Percentiles rank a stretch among this genome's conserved stretches.
Conservation (phyloP, 768 basidiomycete species). For the Sutorius australiensis region DNA sequence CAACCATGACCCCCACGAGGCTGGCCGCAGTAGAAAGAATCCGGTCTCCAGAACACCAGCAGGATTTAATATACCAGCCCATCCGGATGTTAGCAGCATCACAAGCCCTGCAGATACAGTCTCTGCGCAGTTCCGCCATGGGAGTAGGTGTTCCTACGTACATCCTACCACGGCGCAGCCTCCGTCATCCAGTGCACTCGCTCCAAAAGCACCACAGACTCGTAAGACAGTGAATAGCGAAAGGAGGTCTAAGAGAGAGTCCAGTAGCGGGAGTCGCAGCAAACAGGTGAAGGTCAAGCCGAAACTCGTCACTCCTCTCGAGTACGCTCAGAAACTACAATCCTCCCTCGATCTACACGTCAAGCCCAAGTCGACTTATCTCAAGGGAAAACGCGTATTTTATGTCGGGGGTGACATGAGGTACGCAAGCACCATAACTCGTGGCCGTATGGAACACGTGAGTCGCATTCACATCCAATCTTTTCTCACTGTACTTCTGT, state of each 20-base stretch:
- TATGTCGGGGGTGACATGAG: constrained; percentile 58
- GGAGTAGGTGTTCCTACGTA: background rate
- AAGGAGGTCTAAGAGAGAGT: constrained; percentile 4
- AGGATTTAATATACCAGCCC: constrained; percentile 4
- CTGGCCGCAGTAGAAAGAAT: background rate
- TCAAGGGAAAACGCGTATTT: constrained; percentile 54
- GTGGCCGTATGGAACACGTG: constrained; percentile 59
- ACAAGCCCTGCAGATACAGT: constrained; percentile 18
- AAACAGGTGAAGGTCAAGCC: constrained; percentile 41
- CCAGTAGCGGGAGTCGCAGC: constrained; percentile 4
- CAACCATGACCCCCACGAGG: background rate
- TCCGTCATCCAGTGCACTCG: background rate
- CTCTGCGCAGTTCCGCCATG: background rate
- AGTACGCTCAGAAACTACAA: constrained; percentile 51
- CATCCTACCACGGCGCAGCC: background rate
- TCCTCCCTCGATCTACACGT: constrained; percentile 25
- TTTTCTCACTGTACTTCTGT: background rate
- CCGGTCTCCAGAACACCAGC: constrained; percentile 2
- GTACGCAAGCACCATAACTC: constrained; percentile 48
- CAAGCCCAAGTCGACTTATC: constrained; percentile 30
- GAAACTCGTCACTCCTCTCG: constrained; percentile 42
- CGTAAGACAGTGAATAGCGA: constrained; percentile 24
- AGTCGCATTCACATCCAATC: constrained; percentile 23
- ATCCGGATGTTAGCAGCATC: constrained; percentile 12
- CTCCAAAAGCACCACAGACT: constrained; percentile 2